A percentile compares a stretch with the other conserved stretches of the same genome.
phyloP scores from a whole-genome alignment of 768 basidiomycete species.

The Leucogyrophana mollusca region DNA sequence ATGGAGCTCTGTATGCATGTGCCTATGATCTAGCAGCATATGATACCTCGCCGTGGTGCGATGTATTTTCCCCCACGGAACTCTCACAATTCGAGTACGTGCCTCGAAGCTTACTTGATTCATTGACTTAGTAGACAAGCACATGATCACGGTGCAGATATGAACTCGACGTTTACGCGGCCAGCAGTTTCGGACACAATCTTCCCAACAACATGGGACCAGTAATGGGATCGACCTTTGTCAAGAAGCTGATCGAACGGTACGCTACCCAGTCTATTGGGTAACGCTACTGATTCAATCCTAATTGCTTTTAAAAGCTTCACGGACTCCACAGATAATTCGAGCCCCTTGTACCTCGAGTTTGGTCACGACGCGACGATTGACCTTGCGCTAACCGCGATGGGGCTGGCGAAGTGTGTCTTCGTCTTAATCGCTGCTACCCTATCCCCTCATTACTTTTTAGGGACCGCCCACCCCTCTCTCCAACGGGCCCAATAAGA shows the following conservation, averaged over 20 bases:
- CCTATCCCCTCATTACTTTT: neutral
- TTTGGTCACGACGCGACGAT: constrained; percentile 40
- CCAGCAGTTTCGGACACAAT: constrained; percentile 34
- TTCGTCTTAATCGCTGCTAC: neutral
- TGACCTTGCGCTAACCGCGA: constrained; percentile 32
- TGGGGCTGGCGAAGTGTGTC: constrained; percentile 30
- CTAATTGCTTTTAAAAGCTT: constrained; percentile 15
- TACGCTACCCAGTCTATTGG: constrained; percentile 5
- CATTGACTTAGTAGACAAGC: neutral
- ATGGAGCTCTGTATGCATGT: constrained; percentile 36
- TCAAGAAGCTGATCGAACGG: constrained; percentile 33
- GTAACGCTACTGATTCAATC: neutral
- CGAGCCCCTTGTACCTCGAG: constrained; percentile 30
- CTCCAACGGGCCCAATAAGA: too few species aligned
- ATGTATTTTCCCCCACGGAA: constrained; percentile 28
- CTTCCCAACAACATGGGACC: constrained; percentile 31
- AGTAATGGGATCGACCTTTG: constrained; percentile 31
- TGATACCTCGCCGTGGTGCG: constrained; percentile 35
- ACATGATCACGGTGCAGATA: constrained; percentile 13
- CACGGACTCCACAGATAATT: constrained; percentile 27
- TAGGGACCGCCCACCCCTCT: too few species aligned
- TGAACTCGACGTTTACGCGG: constrained; percentile 34
- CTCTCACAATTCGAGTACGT: constrained; percentile 31
- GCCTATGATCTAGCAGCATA: constrained; percentile 34
- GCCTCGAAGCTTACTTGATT: neutral